A percentile compares a stretch with the other conserved stretches of the same genome.
phyloP scores from a whole-genome alignment of 2,329 filamentous ascomycete species.

The Botrytis medusae region DNA sequence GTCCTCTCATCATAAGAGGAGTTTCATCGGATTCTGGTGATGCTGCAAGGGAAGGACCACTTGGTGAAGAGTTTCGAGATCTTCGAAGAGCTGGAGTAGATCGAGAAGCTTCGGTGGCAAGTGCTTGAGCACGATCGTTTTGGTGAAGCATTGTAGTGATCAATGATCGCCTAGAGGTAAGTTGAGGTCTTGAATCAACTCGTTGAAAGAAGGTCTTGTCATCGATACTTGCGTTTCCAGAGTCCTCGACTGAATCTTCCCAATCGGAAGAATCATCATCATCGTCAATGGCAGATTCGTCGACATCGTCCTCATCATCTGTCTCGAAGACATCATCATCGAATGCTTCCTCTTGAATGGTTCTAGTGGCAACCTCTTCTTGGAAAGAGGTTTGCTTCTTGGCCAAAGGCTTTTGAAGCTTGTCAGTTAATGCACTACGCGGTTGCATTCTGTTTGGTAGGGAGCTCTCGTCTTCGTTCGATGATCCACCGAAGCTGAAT shows the following conservation, averaged over 20 bases:
- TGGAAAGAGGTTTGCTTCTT: constrained; percentile 84
- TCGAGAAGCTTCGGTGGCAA: constrained; percentile 60
- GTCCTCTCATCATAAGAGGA: constrained; percentile 56
- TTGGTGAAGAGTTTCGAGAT: constrained; percentile 67
- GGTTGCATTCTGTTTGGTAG: constrained; percentile 50
- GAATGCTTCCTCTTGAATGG: constrained; percentile 57
- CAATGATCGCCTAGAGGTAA: constrained; percentile 82
- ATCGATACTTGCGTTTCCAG: constrained; percentile 78
- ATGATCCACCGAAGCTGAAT: constrained; percentile 77
- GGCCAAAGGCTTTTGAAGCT: constrained; percentile 45
- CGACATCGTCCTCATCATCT: constrained; percentile 67
- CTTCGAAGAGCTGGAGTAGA: constrained; percentile 55
- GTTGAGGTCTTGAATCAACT: constrained; percentile 81
- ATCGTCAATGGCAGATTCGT: constrained; percentile 80
- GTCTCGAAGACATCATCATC: constrained; percentile 58
- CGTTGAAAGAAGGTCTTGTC: constrained; percentile 82
- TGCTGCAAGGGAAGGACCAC: constrained; percentile 61
- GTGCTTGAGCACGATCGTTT: constrained; percentile 66
- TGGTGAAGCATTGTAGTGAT: constrained; percentile 88
- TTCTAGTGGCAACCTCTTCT: constrained; percentile 69
- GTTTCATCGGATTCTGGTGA: constrained; percentile 44
- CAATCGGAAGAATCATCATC: constrained; percentile 60
- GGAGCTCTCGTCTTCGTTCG: constrained; percentile 80
- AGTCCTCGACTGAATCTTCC: constrained; percentile 73
- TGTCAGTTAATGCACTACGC: constrained; percentile 55